Percentiles rank a stretch among this genome's conserved stretches.
Evolutionary conservation across 2,329 filamentous ascomycete genomes (phyloP).

Genomic region (Pseudogymnoascus sp.): DNA sequence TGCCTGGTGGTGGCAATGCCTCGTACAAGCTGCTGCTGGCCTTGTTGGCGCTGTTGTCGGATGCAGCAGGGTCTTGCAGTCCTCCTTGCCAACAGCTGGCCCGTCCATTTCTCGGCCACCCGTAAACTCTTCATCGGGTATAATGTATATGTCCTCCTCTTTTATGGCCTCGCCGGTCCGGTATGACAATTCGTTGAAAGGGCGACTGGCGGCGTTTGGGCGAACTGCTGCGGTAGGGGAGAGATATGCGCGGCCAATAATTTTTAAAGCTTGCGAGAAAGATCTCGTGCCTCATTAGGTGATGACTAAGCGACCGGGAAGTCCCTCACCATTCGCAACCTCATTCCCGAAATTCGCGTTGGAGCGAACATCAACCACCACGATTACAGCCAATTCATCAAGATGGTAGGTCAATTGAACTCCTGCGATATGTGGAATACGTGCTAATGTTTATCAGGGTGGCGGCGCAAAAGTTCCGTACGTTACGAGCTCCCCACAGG

Average conservation of each 20-base stretch:
- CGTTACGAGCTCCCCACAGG: slow-evolving; percentile 25
- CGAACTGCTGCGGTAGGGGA: background rate
- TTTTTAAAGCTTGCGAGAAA: slow-evolving; percentile 11
- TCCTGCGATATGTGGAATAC: slow-evolving; percentile 3
- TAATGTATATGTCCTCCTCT: slow-evolving; percentile 16
- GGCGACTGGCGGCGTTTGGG: background rate
- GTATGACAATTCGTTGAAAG: slow-evolving; percentile 10
- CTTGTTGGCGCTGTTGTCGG: slow-evolving; percentile 25
- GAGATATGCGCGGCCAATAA: slow-evolving; percentile 5
- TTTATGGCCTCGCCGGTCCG: slow-evolving; percentile 12
- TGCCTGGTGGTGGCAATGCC: slow-evolving; percentile 12
- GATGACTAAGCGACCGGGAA: slow-evolving; percentile 13
- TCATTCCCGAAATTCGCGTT: slow-evolving; percentile 10
- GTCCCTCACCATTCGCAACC: slow-evolving; percentile 16
- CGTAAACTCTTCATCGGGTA: slow-evolving; percentile 52
- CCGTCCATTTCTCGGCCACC: slow-evolving; percentile 46
- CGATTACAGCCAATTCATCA: slow-evolving; percentile 34
- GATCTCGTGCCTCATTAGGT: slow-evolving; percentile 11
- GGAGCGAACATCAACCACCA: slow-evolving; percentile 15
- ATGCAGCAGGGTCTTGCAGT: slow-evolving; percentile 34
- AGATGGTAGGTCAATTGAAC: slow-evolving; percentile 43
- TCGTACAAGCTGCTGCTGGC: slow-evolving; percentile 22
- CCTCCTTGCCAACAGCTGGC: slow-evolving; percentile 44
- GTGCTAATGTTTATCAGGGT: slow-evolving; percentile 49
- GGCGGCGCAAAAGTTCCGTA: slow-evolving; percentile 73